Evolutionary conservation across 495 filamentous ascomycete genomes (phyloP).

Genomic region (Diplogelasinospora grovesii): DNA sequence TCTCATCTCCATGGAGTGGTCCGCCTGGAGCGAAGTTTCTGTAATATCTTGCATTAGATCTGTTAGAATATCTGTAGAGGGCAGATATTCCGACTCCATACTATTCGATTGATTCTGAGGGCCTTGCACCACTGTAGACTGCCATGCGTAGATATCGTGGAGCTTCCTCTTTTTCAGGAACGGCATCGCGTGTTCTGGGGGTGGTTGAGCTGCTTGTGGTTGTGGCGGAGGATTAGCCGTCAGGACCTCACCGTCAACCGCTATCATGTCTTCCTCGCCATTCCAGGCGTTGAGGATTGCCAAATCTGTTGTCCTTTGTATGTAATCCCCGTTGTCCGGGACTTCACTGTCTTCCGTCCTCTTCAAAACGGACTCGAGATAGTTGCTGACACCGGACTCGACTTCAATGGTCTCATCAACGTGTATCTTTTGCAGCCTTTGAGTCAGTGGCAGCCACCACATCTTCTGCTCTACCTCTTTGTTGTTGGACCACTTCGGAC

Average conservation of each 20-base stretch:
- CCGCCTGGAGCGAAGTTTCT: slow-evolving; percentile 27
- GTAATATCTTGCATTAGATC: slow-evolving; percentile 11
- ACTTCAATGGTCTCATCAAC: slow-evolving; percentile 26
- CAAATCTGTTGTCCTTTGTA: slow-evolving; percentile 48
- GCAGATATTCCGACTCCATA: no score
- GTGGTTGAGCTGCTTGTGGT: background rate
- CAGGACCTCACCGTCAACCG: slow-evolving; percentile 28
- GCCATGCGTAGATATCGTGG: no score
- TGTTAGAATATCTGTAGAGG: slow-evolving; percentile 12
- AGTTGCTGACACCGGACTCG: slow-evolving; percentile 17
- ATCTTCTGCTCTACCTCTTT: slow-evolving; percentile 37
- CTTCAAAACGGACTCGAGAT: slow-evolving; percentile 18
- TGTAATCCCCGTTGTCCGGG: slow-evolving; percentile 31
- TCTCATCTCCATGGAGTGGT: slow-evolving; percentile 40
- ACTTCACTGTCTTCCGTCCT: slow-evolving; percentile 17
- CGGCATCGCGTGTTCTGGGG: slow-evolving; percentile 4
- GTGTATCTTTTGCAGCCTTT: slow-evolving; percentile 24
- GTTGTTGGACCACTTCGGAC: slow-evolving; percentile 36
- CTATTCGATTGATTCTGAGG: no score
- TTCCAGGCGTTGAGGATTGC: slow-evolving; percentile 43
- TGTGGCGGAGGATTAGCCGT: background rate
- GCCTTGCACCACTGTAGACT: no score
- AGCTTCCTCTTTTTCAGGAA: slow-evolving; percentile 15
- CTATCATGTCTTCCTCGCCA: slow-evolving; percentile 40
- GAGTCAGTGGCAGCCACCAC: slow-evolving; percentile 40